These are phyloP conservation scores for Phytophthora pseudosyringae DNA, from an alignment of 352 stramenopile species.

Conservation along the genomic window DNA sequence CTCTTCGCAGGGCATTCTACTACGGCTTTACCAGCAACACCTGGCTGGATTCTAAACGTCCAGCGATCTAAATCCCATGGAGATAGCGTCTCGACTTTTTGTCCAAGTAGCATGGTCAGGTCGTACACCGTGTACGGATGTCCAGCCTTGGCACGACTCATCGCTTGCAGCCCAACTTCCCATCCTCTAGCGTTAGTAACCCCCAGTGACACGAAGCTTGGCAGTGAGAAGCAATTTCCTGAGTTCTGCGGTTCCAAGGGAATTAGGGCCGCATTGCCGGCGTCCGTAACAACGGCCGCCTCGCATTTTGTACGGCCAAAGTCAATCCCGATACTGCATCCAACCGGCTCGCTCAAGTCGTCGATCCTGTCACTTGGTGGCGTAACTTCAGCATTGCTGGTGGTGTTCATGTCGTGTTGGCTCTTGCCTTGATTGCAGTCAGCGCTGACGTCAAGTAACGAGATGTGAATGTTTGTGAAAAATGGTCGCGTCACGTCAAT, in stretches of 20 bases:
- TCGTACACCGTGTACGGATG: conserved; percentile 43
- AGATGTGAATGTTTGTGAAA: background rate
- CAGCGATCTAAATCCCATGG: conserved; percentile 32
- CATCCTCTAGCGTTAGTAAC: conserved; percentile 15
- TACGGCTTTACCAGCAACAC: conserved; percentile 38
- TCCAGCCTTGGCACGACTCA: conserved; percentile 28
- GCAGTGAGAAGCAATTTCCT: conserved; percentile 24
- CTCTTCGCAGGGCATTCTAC: conserved; percentile 27
- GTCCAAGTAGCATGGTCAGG: conserved; percentile 34
- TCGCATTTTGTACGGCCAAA: conserved; percentile 39
- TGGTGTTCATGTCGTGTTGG: conserved; percentile 13
- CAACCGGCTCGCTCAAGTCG: background rate
- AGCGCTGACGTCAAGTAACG: background rate
- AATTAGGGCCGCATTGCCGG: conserved; percentile 24
- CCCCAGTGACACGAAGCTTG: conserved; percentile 30
- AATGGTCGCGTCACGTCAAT: conserved; percentile 19
- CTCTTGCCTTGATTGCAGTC: conserved; percentile 10
- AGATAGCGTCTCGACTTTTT: conserved; percentile 27
- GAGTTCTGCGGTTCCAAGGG: conserved; percentile 21
- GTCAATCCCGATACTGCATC: conserved; percentile 35
- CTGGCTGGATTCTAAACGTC: conserved; percentile 41
- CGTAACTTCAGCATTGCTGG: conserved; percentile 4
- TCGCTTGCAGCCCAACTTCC: conserved; percentile 27
- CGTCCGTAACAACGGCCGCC: conserved; percentile 25
- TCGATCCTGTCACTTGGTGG: conserved; percentile 10